A percentile compares a stretch with the other conserved stretches of the same genome.
Evolutionary conservation across 192 early-diverging fungal genomes (phyloP).

Genomic region (Backusella liffmaniae): DNA sequence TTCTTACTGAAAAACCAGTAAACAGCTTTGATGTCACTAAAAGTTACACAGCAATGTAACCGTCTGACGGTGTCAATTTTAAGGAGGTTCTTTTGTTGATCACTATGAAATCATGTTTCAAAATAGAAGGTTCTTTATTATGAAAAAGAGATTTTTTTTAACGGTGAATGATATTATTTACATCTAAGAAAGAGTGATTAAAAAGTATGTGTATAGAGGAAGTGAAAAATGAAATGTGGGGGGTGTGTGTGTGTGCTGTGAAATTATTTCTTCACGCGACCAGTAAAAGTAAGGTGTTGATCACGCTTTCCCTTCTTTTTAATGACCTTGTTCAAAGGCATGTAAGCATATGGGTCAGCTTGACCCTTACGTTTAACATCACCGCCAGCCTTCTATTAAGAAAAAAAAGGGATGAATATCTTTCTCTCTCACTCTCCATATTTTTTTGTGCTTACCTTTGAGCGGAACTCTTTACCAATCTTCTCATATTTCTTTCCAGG

Average conservation of each 20-base stretch:
- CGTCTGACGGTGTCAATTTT: too few relatives aligned
- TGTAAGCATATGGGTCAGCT: conserved; percentile 94
- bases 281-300: conserved; percentile 38
- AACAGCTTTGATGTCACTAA: too few relatives aligned
- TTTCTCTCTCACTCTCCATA: too few relatives aligned
- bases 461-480: conserved; percentile 79
- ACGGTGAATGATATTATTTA: neutral
- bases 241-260: neutral
- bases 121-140: too few relatives aligned
- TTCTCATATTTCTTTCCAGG: conserved; percentile 26
- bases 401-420: neutral
- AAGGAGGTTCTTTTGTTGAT: too few relatives aligned
- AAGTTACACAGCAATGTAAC: too few relatives aligned
- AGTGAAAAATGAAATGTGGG: neutral
- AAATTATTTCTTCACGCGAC: conserved; percentile 37
- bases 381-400: conserved; percentile 68
- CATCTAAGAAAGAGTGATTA: neutral
- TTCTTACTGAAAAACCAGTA: too few relatives aligned
- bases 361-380: conserved; percentile 89
- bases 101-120: too few relatives aligned
- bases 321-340: conserved; percentile 70
- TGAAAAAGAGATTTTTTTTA: too few relatives aligned
- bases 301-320: conserved; percentile 63
- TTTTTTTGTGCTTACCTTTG: conserved; percentile 49
- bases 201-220: neutral